Evolutionary conservation across 371 early-diverging fungal genomes (phyloP), one percentile per base, ranked within the genome.

Genomic region (Apophysomyces trapeziformis): DNA sequence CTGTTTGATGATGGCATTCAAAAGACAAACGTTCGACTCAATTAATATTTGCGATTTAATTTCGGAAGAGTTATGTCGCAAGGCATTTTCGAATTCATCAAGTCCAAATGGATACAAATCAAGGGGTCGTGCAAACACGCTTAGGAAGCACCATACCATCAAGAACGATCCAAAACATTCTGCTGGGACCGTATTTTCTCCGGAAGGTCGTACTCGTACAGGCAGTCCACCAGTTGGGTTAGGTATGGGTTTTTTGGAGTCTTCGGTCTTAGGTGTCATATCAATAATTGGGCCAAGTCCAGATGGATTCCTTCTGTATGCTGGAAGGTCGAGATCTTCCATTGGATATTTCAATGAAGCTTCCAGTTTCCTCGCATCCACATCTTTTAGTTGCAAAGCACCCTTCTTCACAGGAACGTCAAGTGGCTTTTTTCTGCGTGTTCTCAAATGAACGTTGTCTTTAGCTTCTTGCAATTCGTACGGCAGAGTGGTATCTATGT

Each of bases 291-390:
- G 63, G 0, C 76, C 74, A 16, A 38, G 65, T 0, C 76, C 75
- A 32, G 69, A 66, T 18, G 78, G 76, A 38, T 68, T 65, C 8
- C 77, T 67, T 38, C 79, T 58, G 47, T 82, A 82, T 12, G 59
- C 41, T 1, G 82, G 80, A 16, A 88, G 54, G 39, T 86, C 84
- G 37, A 89, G 64, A 68, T 89, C 89, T 62, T 89, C 89, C 35
- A 87, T 84, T 5, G 89, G 89, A 47, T 84, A 87, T 61, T 85
- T 84, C 54, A 89, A 58, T 0, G 71, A 61, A 4, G 64, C 45
- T 67, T 82, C 82, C 9, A 76, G n/a, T 45, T 76, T 78, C 13
- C 68, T 67, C 5, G 72, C 71, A 36, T 76, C 71, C 8, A 68
- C 36, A 1, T 37, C 58, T 12, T 63, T 66, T 58, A 18, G 14